Conservation (phyloP, 768 basidiomycete species). For the Boletales sp. region DNA sequence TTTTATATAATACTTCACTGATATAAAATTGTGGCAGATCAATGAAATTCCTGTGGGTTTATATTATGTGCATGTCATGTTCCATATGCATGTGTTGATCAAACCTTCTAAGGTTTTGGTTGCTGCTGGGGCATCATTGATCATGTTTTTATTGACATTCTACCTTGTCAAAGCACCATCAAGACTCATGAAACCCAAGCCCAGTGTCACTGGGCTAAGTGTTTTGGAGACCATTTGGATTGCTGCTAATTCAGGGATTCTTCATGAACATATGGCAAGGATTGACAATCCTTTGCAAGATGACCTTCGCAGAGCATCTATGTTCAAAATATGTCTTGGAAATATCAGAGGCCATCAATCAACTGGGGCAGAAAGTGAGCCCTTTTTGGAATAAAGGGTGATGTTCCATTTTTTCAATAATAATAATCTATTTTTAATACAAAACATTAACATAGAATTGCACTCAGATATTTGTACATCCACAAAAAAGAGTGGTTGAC, state of each 20-base stretch:
- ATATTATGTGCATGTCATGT: background rate
- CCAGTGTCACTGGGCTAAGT: slow-evolving; percentile 3
- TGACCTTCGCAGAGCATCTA: slow-evolving; percentile 5
- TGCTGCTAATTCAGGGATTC: background rate
- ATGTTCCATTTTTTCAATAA: too few species aligned
- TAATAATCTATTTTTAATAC: too few species aligned
- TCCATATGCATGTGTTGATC: background rate
- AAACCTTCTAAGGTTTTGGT: slow-evolving; percentile 1
- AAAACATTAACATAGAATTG: too few species aligned
- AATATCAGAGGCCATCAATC: background rate
- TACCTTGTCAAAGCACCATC: background rate
- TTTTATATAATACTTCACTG: background rate
- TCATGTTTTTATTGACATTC: background rate
- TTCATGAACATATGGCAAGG: background rate
- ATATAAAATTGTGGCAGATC: slow-evolving; percentile 1
- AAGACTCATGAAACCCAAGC: background rate
- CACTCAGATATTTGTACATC: too few species aligned
- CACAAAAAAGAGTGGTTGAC: too few species aligned
- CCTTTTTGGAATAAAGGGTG: background rate
- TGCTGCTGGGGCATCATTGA: slow-evolving; percentile 5
- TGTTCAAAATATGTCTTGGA: slow-evolving; percentile 3
- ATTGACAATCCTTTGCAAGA: background rate
- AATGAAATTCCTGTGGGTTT: slow-evolving; percentile 13
- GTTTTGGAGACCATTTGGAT: slow-evolving; percentile 14
- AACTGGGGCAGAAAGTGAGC: background rate